Evolutionary conservation across 345 rosid species (phyloP), one percentile per base, ranked within the genome.

Genomic region (Streptanthus diversifolius): DNA sequence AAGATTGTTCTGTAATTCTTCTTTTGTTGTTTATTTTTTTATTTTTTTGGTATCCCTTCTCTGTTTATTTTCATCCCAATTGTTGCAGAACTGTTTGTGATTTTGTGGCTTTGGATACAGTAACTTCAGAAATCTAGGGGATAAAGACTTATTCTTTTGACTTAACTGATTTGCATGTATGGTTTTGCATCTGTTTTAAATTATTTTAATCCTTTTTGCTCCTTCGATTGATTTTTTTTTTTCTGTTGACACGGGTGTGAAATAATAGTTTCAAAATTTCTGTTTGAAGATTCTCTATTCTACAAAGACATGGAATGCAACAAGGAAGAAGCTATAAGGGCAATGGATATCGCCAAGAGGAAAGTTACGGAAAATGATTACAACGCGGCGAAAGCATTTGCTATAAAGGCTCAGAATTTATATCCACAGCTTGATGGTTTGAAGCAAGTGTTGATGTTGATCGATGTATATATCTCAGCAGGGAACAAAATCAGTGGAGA

Each of bases 301-400:
- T 24, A 22, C 14, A 24, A 24, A 41, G 57, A 22, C 11, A 90
- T 92, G 95, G 97, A 92, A 70, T 90, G 96, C 75, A 92, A 90
- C 64, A 88, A 80, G 80, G 98, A 87, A 21, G 98, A 90, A 77
- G 95, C 97, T 44, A 17, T 77, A 57, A 83, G 85, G 66, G 95
- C 97, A 15, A 87, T 83, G 74, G 90, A 85, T 73, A 83, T 92
- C 66, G 93, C 98, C 27, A 92, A 83, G 73, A 87, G 79, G 79
- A 92, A 90, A 83, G 64, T 88, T 40, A 30, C 48, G 0, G 88
- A 87, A 35, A 86, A 71, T 68, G 91, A 92, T 76, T 85, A 81
- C 61, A 55, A 77, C 1, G 90, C 85, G 55, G 95, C 98, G 0
- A 90, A 78, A 53, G 83, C 80, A 49, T 84, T 86, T 63, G 86